A percentile compares a stretch with the other conserved stretches of the same genome.
Conservation (phyloP, 441 rosid species). For the Rhodomyrtus psidioides region DNA sequence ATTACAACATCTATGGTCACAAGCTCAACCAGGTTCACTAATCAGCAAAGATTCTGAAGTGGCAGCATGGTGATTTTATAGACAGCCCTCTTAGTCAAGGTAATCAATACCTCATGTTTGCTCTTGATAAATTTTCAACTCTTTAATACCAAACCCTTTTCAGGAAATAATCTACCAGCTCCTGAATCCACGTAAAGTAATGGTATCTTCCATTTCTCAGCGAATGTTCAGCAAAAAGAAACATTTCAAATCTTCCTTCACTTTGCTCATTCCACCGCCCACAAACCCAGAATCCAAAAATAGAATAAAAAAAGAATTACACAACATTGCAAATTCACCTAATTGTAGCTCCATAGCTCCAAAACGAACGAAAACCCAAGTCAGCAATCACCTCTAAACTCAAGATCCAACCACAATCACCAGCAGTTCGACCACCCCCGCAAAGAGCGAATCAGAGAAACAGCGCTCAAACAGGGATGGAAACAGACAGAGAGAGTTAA, state of each 20-base stretch:
- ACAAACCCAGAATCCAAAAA: background rate
- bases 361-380: background rate
- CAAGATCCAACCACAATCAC: constrained; percentile 35
- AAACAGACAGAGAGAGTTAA: background rate
- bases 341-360: background rate
- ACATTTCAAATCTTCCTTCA: background rate
- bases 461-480: background rate
- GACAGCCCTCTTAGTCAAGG: background rate
- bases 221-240: background rate
- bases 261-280: background rate
- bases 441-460: background rate
- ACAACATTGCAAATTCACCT: background rate
- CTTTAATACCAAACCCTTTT: background rate
- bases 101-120: background rate
- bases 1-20: background rate
- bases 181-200: background rate
- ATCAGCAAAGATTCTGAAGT: background rate
- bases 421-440: background rate
- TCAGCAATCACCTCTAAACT: background rate
- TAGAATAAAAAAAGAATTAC: background rate
- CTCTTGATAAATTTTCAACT: background rate
- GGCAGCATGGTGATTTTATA: background rate
- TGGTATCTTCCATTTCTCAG: background rate
- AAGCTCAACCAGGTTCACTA: background rate
- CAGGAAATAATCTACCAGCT: background rate